Evolutionary conservation across 2,329 filamentous ascomycete genomes (phyloP).

Genomic region (Chlorencoelia australis): DNA sequence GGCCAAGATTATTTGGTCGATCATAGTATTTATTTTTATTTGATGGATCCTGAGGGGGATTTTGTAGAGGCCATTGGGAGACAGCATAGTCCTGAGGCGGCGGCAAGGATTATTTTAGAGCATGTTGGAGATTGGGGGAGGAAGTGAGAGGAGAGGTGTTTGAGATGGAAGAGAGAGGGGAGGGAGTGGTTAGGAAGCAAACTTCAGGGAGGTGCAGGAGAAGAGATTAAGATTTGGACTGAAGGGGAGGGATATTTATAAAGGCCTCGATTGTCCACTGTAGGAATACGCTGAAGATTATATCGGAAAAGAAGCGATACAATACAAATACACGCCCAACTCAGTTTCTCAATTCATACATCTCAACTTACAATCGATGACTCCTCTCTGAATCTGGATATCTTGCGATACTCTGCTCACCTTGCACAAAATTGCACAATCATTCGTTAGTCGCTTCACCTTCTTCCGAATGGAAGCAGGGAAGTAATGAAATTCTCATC

Average conservation of each 20-base stretch:
- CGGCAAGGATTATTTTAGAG: slow-evolving; percentile 70
- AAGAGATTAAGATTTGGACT: neutral
- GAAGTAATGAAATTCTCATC: too few species aligned
- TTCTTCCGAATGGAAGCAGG: too few species aligned
- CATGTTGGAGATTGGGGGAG: slow-evolving; percentile 74
- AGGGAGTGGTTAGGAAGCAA: neutral
- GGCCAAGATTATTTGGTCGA: slow-evolving; percentile 97
- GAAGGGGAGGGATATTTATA: neutral
- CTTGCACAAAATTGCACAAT: too few species aligned
- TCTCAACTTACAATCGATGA: too few species aligned
- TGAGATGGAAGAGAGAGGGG: neutral
- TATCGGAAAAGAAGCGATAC: too few species aligned
- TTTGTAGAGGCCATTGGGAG: slow-evolving; percentile 95
- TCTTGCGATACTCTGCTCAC: too few species aligned
- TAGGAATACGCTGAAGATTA: too few species aligned
- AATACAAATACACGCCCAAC: too few species aligned
- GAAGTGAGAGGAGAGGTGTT: neutral
- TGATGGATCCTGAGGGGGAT: slow-evolving; percentile 97
- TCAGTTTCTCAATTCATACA: too few species aligned
- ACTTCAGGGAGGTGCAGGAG: neutral
- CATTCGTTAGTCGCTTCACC: too few species aligned
- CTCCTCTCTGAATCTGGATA: too few species aligned
- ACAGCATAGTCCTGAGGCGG: slow-evolving; percentile 84
- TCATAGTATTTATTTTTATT: slow-evolving; percentile 98
- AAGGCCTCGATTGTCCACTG: too few species aligned